These are phyloP conservation scores for Diaporthe destruens DNA, from an alignment of 2,329 filamentous ascomycete genomes.

Conservation along the genomic window DNA sequence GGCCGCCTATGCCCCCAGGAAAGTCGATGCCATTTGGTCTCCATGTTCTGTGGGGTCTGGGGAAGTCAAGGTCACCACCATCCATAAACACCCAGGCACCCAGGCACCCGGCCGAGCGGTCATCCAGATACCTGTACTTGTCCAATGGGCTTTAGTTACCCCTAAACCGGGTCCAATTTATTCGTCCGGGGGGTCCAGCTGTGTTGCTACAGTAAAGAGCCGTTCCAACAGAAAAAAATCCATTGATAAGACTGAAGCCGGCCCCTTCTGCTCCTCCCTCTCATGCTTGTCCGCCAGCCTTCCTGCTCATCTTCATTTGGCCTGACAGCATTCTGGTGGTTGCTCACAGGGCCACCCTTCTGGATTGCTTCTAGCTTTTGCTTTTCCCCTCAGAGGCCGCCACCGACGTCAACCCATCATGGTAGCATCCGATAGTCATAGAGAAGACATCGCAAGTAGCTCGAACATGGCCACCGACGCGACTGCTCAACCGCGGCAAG, in stretches of 20 bases:
- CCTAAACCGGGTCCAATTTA: slow-evolving; percentile 20
- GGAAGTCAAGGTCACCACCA: slow-evolving; percentile 12
- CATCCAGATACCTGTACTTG: slow-evolving; percentile 14
- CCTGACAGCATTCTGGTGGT: neutral
- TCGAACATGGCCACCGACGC: slow-evolving; percentile 2
- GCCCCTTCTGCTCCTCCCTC: neutral
- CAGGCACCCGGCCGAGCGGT: slow-evolving; percentile 17
- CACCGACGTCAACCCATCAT: neutral
- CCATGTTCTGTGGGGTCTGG: slow-evolving; percentile 29
- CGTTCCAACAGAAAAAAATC: neutral
- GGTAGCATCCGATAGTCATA: neutral
- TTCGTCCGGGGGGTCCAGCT: slow-evolving; percentile 2
- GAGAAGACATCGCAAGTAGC: slow-evolving; percentile 14
- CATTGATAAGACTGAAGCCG: slow-evolving; percentile 12
- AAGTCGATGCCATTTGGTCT: neutral
- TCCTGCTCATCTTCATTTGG: slow-evolving; percentile 6
- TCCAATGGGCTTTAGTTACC: slow-evolving; percentile 12
- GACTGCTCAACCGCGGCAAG: slow-evolving; percentile 5
- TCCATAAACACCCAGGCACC: slow-evolving; percentile 27
- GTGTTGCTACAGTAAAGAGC: slow-evolving; percentile 1
- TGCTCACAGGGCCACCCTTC: neutral
- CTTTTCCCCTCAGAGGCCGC: neutral
- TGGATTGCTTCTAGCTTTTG: neutral
- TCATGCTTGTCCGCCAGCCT: neutral
- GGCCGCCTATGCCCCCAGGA: slow-evolving; percentile 19